Evolutionary conservation across 2,329 filamentous ascomycete species (phyloP).

Genomic region (Didymella exigua): DNA sequence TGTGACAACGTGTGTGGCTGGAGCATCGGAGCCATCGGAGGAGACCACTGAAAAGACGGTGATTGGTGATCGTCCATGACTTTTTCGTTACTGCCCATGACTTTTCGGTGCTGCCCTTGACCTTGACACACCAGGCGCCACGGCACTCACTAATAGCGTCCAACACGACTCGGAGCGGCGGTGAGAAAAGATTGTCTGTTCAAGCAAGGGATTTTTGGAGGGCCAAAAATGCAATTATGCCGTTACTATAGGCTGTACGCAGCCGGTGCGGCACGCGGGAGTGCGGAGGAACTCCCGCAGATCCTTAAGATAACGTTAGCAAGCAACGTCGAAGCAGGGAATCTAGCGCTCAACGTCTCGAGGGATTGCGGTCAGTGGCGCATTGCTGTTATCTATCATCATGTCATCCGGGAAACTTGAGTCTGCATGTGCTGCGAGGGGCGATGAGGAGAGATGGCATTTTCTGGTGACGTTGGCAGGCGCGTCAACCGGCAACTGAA

Average conservation of each 20-base stretch:
- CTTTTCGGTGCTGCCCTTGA: not conserved
- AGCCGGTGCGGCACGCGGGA: not conserved
- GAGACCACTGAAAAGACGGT: not conserved
- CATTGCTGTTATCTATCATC: not conserved
- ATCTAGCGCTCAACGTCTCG: not conserved
- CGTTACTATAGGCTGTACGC: not conserved
- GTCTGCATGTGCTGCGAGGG: not conserved
- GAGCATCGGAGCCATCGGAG: not conserved
- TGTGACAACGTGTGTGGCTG: conserved; percentile 1
- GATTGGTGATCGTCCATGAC: not conserved
- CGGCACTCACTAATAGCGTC: not conserved
- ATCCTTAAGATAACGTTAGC: not conserved
- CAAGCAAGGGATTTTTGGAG: not conserved
- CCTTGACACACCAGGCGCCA: not conserved
- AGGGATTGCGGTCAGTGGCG: not conserved
- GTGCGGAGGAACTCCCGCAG: not conserved
- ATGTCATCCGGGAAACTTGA: not conserved
- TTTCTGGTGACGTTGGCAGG: not conserved
- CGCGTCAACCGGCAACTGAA: not conserved
- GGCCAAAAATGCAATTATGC: not conserved
- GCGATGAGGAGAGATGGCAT: not conserved
- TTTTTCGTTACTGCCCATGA: not conserved
- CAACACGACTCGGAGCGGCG: not conserved
- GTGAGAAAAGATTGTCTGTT: not conserved
- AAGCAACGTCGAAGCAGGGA: not conserved